These are phyloP conservation scores for Pythium sp. DNA, from an alignment of 352 stramenopile species.

Conservation along the genomic window DNA sequence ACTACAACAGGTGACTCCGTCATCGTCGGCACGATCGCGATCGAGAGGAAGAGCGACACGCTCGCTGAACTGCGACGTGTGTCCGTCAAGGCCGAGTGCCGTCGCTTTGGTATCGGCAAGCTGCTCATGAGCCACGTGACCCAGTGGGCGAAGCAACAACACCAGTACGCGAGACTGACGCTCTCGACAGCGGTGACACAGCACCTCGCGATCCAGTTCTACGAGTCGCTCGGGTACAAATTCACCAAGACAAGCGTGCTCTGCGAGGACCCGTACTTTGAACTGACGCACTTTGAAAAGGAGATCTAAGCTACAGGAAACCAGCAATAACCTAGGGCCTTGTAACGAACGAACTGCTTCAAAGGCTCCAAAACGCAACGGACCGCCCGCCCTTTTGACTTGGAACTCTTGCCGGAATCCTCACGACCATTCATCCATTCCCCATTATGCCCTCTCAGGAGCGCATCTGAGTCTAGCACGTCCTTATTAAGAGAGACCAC, in stretches of 20 bases:
- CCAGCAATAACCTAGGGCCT: no score
- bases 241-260: conserved; percentile 12
- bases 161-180: conserved; percentile 10
- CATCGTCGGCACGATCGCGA: conserved; percentile 12
- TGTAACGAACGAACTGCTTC: no score
- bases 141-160: conserved; percentile 5
- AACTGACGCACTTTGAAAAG: conserved; percentile 15
- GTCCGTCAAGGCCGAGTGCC: conserved; percentile 14
- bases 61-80: conserved; percentile 10
- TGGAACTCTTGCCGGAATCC: no score
- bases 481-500: no score
- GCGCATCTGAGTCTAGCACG: no score
- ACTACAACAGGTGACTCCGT: background rate
- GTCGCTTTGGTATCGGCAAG: conserved; percentile 6
- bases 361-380: no score
- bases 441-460: no score
- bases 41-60: conserved; percentile 4
- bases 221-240: conserved; percentile 15
- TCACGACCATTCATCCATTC: no score
- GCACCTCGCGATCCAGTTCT: conserved; percentile 15
- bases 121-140: conserved; percentile 10
- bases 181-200: conserved; percentile 11
- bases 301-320: no score
- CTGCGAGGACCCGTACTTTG: conserved; percentile 9
- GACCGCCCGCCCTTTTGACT: no score